Base-by-base conservation (phyloP, 2,329 filamentous ascomycete genomes). In the Neocucurbitaria cava region DNA sequence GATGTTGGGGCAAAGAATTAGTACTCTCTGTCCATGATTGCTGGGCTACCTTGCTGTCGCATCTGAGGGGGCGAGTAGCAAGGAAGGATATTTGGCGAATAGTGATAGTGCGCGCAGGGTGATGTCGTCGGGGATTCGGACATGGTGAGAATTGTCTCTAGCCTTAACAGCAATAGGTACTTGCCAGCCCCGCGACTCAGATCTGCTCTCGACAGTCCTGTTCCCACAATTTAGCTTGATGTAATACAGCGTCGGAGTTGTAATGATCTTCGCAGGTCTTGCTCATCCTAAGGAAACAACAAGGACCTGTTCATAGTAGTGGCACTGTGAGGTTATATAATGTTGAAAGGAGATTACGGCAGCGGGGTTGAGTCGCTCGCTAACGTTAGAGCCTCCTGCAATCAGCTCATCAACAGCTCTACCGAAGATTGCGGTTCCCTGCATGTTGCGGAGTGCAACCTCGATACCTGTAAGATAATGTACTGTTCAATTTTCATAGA, bases 1-100 rank as follows among this genome's bases (percentile, higher is more conserved):
- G 62, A 56, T 5, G 66, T 71, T 0, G 62, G 70, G 3, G 69
- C 61, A 33, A 71, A 66, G 49, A 70, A 71, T 41, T 70, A 56
- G 46, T 69, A 71, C 45, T 69, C 54, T 38, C 61, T 60, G 10
- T 59, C 58, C 49, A 54, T 52, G 6, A 28, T 8, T 15, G 41
- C 38, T 48, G 51, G 17, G 26, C 13, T 38, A 11, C 43, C 18
- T 26, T 38, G 33, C 10, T 46, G 26, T 9, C 15, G 15, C 1
- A 20, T 18, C 20, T 42, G 23, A 9, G 10, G 5, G 23, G 36
- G 9, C 10, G 36, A 21, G 3, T 11, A 3, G n/a, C 8, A 39
- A 13, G 18, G 23, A 10, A 5, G 10, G 15, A 18, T 10, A n/a
- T 26, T 42, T 43, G 21, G 28, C 11, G 28, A 15, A 3, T 42